Percentiles rank a stretch among this genome's conserved stretches.
These are phyloP conservation scores for Alternaria angustiovoidea DNA, from an alignment of 2,329 filamentous ascomycete species.

Conservation along the genomic window DNA sequence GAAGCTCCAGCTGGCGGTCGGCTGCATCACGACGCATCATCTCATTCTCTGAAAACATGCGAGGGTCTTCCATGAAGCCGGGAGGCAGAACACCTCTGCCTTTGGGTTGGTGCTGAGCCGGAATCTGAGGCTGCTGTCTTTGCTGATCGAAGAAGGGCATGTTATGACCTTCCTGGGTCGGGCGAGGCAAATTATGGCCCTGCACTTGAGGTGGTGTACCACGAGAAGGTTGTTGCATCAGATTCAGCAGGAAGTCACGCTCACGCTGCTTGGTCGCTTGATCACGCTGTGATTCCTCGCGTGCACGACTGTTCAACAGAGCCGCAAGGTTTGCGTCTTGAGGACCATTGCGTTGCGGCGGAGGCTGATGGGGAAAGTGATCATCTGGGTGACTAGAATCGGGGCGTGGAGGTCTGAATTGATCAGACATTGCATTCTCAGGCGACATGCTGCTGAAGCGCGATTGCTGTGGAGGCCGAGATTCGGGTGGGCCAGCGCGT, in stretches of 20 bases:
- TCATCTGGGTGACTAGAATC: conserved; percentile 43
- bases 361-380: conserved; percentile 42
- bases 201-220: conserved; percentile 45
- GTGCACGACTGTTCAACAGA: conserved; percentile 50
- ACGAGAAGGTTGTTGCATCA: conserved; percentile 71
- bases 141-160: conserved; percentile 48
- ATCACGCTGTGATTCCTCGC: conserved; percentile 48
- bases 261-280: conserved; percentile 65
- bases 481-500: conserved; percentile 41
- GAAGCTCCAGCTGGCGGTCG: conserved; percentile 39
- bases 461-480: conserved; percentile 38
- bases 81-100: conserved; percentile 47
- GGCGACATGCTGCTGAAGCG: conserved; percentile 49
- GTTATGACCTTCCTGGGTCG: conserved; percentile 40
- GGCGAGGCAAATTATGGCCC: conserved; percentile 48
- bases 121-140: conserved; percentile 44
- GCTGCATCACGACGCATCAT: conserved; percentile 44
- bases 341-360: conserved; percentile 40
- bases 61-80: conserved; percentile 49
- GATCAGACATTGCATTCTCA: conserved; percentile 41
- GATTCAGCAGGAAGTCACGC: conserved; percentile 83
- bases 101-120: conserved; percentile 42
- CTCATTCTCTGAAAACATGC: conserved; percentile 44
- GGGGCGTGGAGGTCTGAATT: conserved; percentile 41
- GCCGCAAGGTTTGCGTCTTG: conserved; percentile 47